Evolutionary conservation across 345 rosid species (phyloP), one percentile per base, ranked within the genome.

Genomic region (Citrus unshiu): DNA sequence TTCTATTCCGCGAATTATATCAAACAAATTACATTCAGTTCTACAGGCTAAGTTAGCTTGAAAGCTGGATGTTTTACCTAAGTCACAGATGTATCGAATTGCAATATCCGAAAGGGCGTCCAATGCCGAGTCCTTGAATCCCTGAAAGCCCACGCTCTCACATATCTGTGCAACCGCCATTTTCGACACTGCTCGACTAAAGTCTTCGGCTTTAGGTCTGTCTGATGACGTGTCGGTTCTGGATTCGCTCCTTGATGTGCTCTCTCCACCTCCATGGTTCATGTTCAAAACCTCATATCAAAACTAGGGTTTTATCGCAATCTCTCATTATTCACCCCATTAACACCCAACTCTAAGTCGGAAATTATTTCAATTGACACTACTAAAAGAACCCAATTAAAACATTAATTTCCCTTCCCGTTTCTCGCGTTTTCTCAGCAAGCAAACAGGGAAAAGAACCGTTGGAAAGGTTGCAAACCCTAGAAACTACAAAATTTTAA

Each of bases 141-240:
- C 90, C 59, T 90, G 83, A 86, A 89, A 94, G 46, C 99, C 99
- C 4, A 91, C 83, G 76, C 87, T 84, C 81, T 86, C 90, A 51
- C 98, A 94, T 77, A 94, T 80, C 85, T 94, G 99, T 62, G 94
- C 93, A 71, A 88, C 97, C 7, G 98, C 98, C 51, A 86, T 49
- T 83, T 85, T 93, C 5, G 94, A 81, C 32, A 91, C 98, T 0
- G 89, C 86, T 27, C 88, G 93, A 62, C 90, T 91, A 66, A 91
- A 94, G 64, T 90, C 97, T 68, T 89, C 90, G 5, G 89, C 85
- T 67, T 75, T 87, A n/a, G 79, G 70, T 73, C 91, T 86, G 77
- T 59, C 37, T 25, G 80, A 72, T 18, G 82, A 70, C 64, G 79
- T 27, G 39, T 77, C 59, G 4, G 35, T 76, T 72, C 83, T 81